These are phyloP conservation scores for Fusarium sp. DNA, from an alignment of 2,329 filamentous ascomycete species.

Conservation along the genomic window DNA sequence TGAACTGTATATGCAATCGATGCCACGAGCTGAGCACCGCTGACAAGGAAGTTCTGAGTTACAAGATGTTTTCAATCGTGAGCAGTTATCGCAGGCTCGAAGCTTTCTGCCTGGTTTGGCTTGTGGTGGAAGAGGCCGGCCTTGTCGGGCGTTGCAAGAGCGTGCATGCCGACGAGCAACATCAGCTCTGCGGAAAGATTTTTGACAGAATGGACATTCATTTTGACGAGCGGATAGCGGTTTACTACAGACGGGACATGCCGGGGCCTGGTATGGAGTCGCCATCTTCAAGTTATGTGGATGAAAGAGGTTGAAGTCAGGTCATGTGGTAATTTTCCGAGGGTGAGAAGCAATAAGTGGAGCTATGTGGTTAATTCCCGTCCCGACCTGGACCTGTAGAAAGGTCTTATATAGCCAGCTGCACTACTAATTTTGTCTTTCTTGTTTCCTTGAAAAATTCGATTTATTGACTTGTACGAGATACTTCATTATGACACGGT, in stretches of 20 bases:
- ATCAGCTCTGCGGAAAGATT: constrained; percentile 24
- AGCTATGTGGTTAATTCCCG: constrained; percentile 25
- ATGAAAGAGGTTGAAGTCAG: neutral
- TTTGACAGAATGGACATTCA: constrained; percentile 24
- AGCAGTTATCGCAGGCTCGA: constrained; percentile 27
- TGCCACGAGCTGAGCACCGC: neutral
- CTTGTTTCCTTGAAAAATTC: neutral
- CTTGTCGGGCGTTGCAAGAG: constrained; percentile 12
- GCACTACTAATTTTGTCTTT: neutral
- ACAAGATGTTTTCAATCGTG: constrained; percentile 1
- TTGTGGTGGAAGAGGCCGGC: constrained; percentile 5
- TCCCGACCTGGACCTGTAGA: neutral
- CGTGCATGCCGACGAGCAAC: constrained; percentile 20
- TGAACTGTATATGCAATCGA: constrained; percentile 17
- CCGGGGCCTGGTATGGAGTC: neutral
- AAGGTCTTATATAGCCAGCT: neutral
- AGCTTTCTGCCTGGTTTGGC: constrained; percentile 25
- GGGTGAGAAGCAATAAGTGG: neutral
- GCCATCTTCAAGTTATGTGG: neutral
- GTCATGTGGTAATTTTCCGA: constrained; percentile 31
- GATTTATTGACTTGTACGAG: fast-evolving
- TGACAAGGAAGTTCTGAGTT: neutral
- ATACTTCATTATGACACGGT: neutral
- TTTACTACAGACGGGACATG: neutral
- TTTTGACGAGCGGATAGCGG: neutral